Percentiles rank a stretch among this genome's conserved stretches.
Evolutionary conservation across 2,329 filamentous ascomycete genomes (phyloP).

Genomic region (Trichoderma sp.): DNA sequence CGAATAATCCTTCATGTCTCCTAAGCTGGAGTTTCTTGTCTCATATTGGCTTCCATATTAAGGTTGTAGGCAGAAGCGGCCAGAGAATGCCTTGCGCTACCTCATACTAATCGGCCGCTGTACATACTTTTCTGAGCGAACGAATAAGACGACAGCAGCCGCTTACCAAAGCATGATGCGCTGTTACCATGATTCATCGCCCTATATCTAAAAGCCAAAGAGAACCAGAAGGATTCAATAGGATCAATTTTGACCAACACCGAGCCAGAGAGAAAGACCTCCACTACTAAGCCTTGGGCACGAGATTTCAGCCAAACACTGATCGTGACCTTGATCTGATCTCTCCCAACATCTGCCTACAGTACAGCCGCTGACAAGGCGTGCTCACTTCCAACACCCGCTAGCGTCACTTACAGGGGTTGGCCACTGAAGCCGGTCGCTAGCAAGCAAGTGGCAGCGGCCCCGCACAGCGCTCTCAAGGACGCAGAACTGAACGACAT

Average conservation of each 20-base stretch:
- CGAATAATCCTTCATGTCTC: not conserved
- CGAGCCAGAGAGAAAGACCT: not conserved
- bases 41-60: too few relatives aligned
- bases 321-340: not conserved
- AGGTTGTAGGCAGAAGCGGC: not conserved
- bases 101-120: not conserved
- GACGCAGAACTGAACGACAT: slow-evolving; percentile 16
- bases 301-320: too few relatives aligned
- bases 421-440: slow-evolving; percentile 5
- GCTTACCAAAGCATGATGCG: slow-evolving; percentile 2
- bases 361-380: not conserved
- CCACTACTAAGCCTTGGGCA: not conserved
- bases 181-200: not conserved
- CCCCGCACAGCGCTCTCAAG: slow-evolving; percentile 11
- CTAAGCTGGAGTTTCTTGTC: not conserved
- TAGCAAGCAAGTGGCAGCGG: not conserved
- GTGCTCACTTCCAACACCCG: not conserved
- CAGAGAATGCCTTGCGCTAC: not conserved
- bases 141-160: not conserved
- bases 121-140: not conserved
- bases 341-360: not conserved
- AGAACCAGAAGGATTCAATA: not conserved
- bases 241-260: not conserved
- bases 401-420: slow-evolving; percentile 13
- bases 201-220: not conserved